Base-by-base conservation (phyloP, 164 flowering plant species). In the Stephania yunnanensis region DNA sequence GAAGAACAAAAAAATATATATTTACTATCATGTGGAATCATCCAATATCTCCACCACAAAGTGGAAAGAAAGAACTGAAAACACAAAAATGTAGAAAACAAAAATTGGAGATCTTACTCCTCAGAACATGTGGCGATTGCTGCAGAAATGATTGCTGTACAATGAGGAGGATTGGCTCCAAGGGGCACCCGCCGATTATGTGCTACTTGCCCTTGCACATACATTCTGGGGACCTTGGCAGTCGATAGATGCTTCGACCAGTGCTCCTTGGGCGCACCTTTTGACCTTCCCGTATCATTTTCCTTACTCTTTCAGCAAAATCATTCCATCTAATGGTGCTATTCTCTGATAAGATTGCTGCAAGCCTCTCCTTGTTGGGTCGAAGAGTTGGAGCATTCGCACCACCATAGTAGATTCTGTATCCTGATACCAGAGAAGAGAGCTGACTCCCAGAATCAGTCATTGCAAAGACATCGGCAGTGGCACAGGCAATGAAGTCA, bases 401-500 rank as follows among this genome's bases (percentile, higher is more conserved):
- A 68, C 80, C 86, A 17, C 97, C 98, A 73, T 83, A 88, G 84
- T 96, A 96, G 19, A 88, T 86, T 36, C 99, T 81, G 74, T 83
- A 91, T 71, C 99, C 99, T 10, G 98, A 91, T 48, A 94, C 99
- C 29, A 94, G 81, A 42, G 98, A 92, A 36, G 99, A 89, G 48
- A 96, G 87, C 84, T 96, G 99, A 87, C 98, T 94, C 63, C 99
- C 99, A 3, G 99, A 89, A 78, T 95, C 99, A 11, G 99, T 96
- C 89, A 93, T 92, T 68, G 99, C 97, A 83, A 96, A 96, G 6
- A 94, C 98, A 84, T 96, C 97, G 12, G 98, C 87, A 74, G 95
- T 87, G 30, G 97, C 95, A 84, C 99, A 96, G 9, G 91, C 97
- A 74, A 96, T 92, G 71, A 93, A 94, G 79, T 96, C 99, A 83